Base-by-base conservation (phyloP, 108 stramenopile species). In the Nitzschia palea region DNA sequence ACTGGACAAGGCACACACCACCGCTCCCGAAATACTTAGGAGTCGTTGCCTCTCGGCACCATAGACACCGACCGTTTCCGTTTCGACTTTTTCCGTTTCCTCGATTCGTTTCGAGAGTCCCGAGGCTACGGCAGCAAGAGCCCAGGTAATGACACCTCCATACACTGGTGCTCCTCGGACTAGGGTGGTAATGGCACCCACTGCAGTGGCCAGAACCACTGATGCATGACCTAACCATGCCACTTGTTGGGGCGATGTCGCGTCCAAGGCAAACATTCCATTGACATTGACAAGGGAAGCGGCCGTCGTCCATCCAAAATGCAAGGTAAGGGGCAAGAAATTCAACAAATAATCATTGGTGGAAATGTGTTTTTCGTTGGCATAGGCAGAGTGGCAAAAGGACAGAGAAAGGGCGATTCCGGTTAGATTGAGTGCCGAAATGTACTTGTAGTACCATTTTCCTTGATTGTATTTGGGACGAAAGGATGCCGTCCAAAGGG, bases 221-320 rank as follows among this genome's bases (percentile, higher is more conserved):
- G 89, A 90, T 0, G 70, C 67, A 71, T 88, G 80, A 26, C 86
- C 89, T 56, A 55, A 42, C 47, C 51, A 67, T 17, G 84, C 57
- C 28, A 78, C 34, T 28, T 51, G 22, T n/a, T 22, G 6, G 4
- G 56, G 34, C 8, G 48, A 58, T 26, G 17, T 31, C 37, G 32
- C 40, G 31, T 67, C 55, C 59, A 81, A 71, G 4, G 85, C 81
- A 2, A 84, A 31, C 10, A 71, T 63, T 25, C 86, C 85, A 62
- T 87, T 87, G 29, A 90, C 35, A 54, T 90, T 86, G 10, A 90
- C 89, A 40, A 90, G 67, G 15, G 89, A 67, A 14, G 89, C 89
- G 3, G 89, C 89, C 25, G 79, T 77, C 2, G 76, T 70, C 89
- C 89, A 90, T 25, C 89, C 89, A 73, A 87, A 87, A 61, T 90